phyloP scores from a whole-genome alignment of 306 rosid genomes.

The Cicer pinnatifidum region DNA sequence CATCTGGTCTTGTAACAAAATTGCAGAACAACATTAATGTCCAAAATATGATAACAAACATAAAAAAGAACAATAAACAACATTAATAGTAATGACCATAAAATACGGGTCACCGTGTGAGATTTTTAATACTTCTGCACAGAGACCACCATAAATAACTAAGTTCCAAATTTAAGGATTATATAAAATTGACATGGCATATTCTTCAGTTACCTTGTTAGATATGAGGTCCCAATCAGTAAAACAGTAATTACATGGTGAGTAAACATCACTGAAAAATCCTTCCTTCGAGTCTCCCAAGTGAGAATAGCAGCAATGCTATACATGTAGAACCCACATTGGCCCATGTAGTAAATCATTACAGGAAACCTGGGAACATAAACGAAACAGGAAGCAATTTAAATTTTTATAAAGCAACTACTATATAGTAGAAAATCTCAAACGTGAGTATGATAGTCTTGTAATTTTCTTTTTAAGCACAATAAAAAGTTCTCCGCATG shows the following conservation, averaged over 20 bases:
- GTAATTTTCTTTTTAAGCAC: constrained; percentile 17
- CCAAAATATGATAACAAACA: constrained; percentile 4
- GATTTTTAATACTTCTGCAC: constrained; percentile 31
- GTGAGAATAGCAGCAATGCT: constrained; percentile 86
- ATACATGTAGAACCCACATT: constrained; percentile 91
- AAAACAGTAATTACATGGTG: constrained; percentile 87
- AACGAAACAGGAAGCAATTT: constrained; percentile 44
- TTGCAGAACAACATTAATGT: not conserved
- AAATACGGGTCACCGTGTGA: constrained; percentile 20
- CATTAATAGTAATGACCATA: constrained; percentile 10
- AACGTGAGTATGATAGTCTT: not conserved
- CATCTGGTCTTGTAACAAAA: constrained; percentile 28
- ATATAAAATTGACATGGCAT: constrained; percentile 20
- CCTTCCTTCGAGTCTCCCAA: constrained; percentile 98
- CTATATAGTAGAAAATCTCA: constrained; percentile 31
- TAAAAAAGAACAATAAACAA: constrained; percentile 16
- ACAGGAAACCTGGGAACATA: constrained; percentile 68
- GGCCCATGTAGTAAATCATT: constrained; percentile 78
- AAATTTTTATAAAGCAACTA: constrained; percentile 35
- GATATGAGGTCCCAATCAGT: constrained; percentile 76
- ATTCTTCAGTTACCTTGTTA: constrained; percentile 65
- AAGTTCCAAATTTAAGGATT: constrained; percentile 34
- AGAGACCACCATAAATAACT: constrained; percentile 26
- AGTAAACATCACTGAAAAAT: constrained; percentile 94
- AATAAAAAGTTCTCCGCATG: constrained; percentile 9